Conservation (phyloP, 805 yeast species). For the Candida andamanensis region DNA sequence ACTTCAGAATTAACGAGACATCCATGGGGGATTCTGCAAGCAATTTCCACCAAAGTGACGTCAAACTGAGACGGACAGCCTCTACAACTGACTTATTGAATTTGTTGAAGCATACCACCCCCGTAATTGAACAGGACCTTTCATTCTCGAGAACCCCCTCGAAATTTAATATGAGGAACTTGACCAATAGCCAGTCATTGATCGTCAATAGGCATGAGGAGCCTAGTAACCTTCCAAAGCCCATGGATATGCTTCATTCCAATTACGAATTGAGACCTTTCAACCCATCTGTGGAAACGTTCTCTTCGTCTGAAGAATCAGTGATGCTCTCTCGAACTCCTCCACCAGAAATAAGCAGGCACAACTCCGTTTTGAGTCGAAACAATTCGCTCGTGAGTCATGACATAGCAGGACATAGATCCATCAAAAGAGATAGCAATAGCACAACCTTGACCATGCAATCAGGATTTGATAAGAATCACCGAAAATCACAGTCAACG, state of each 20-base stretch:
- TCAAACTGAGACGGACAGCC: conserved; percentile 13
- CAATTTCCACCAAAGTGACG: conserved; percentile 3
- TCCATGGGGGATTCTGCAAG: conserved; percentile 7
- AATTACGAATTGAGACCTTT: conserved; percentile 25
- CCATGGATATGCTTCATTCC: conserved; percentile 6
- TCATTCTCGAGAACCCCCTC: conserved; percentile 2
- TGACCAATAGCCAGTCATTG: not conserved
- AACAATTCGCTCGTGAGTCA: too few species aligned
- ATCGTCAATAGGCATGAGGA: conserved; percentile 7
- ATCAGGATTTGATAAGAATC: not conserved
- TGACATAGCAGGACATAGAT: too few species aligned
- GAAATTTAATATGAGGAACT: not conserved
- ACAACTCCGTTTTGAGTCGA: conserved; percentile 10
- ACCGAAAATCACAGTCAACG: conserved; percentile 20
- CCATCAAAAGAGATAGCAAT: conserved; percentile 9
- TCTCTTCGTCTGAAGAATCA: conserved; percentile 20
- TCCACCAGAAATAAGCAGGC: conserved; percentile 9
- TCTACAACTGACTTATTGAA: conserved; percentile 12
- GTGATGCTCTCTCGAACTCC: conserved; percentile 9
- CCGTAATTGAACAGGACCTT: conserved; percentile 1
- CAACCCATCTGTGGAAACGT: conserved; percentile 26
- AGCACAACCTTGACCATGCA: not conserved
- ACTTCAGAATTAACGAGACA: conserved; percentile 9
- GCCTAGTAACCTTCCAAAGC: conserved; percentile 6
- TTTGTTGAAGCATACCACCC: conserved; percentile 8